Evolutionary conservation across 805 yeast species (phyloP), one percentile per base, ranked within the genome.

Genomic region (Komagataella pastoris): DNA sequence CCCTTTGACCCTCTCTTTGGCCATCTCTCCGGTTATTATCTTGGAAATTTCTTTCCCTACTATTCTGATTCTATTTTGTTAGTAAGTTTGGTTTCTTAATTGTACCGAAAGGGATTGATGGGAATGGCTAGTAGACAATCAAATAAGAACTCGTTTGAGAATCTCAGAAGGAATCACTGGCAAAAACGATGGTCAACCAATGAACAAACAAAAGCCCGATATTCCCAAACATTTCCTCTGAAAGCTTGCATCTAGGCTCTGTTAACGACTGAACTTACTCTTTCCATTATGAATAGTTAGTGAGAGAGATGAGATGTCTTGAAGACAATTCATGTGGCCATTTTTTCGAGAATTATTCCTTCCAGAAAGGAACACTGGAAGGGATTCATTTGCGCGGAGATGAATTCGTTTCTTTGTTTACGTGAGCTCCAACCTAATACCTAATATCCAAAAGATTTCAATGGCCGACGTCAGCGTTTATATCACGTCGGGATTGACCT

Each of bases 401-500:
- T 10, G n/a, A 10, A 30, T 8, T 8, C 12, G 6, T 30, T 10
- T 30, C 40, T 30, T 30, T 30, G 40, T 30, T 30, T 30, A 30
- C 40, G 40, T 30, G 40, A 30, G 14, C 14, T 24, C 14, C 14
- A 10, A 3, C n/a, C 14, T 10, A 30, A 5, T 10, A 10, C 5
- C 12, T 10, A 7, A 10, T 30, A 2, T 2, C 40, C 40, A 10
- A 10, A 14, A 30, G 2, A 4, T 4, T 30, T 5, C 40, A 17
- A 50, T 50, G 52, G 49, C 49, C 7, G 77, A 82, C 57, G 68
- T 84, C 49, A 71, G 69, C 17, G 69, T 84, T 3, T 75, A 75
- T 56, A 69, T 85, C 40, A 80, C 88, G 1, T 83, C 93, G 2
- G 73, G 72, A 21, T 66, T 81, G 57, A 83, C 86, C 1, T 76